These are phyloP conservation scores for Nitzschia palea DNA, from an alignment of 108 stramenopile species.

Conservation along the genomic window DNA sequence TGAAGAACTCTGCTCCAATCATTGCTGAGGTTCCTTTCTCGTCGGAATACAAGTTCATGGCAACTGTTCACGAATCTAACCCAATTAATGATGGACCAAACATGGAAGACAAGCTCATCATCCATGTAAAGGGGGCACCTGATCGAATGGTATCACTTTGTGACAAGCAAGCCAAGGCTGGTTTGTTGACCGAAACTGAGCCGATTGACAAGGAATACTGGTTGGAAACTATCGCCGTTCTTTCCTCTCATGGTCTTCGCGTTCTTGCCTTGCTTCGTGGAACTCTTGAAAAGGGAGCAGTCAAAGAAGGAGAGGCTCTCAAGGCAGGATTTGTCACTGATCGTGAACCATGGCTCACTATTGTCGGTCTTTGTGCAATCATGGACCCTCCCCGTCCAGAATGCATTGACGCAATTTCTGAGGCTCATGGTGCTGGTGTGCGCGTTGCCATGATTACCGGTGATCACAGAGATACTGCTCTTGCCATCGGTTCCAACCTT, in stretches of 20 bases:
- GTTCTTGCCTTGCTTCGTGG: conserved; percentile 88
- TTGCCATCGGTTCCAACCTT: conserved; percentile 50
- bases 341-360: conserved; percentile 63
- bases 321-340: conserved; percentile 73
- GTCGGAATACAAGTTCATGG: conserved; percentile 90
- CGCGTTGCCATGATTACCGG: conserved; percentile 98
- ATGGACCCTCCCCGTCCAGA: conserved; percentile 94
- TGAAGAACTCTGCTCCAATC: conserved; percentile 59
- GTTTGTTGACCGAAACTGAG: conserved; percentile 55
- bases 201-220: conserved; percentile 72
- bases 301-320: conserved; percentile 64
- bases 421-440: conserved; percentile 86
- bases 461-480: conserved; percentile 86
- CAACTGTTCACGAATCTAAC: conserved; percentile 62
- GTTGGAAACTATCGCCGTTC: conserved; percentile 77
- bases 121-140: conserved; percentile 95
- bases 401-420: conserved; percentile 81
- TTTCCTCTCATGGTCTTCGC: conserved; percentile 91
- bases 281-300: conserved; percentile 53
- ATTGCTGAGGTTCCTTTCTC: conserved; percentile 84
- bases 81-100: conserved; percentile 52
- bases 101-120: conserved; percentile 47
- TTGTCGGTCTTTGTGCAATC: conserved; percentile 92
- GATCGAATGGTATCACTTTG: conserved; percentile 86
- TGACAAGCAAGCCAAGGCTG: conserved; percentile 61